Evolutionary conservation across 306 rosid species (phyloP).

Genomic region (Quercus bicolor): DNA sequence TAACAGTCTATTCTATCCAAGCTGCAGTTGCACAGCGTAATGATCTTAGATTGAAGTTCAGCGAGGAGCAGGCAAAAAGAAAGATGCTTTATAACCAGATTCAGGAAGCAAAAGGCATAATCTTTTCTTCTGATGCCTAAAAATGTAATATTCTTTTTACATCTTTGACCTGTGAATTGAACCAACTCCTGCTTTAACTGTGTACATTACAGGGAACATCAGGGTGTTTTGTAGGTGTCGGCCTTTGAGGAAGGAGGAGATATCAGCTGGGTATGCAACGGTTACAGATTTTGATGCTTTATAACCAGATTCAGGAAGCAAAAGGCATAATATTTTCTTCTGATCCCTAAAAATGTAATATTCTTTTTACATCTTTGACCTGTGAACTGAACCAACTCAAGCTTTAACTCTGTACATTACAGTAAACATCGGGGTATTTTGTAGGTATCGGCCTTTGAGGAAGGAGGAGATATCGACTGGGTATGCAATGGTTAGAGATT

Average conservation of each 20-base stretch:
- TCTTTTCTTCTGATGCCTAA: not conserved
- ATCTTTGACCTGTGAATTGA: not conserved
- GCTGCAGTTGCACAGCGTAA: conserved; percentile 11
- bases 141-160: not conserved
- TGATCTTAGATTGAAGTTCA: conserved; percentile 20
- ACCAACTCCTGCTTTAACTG: not conserved
- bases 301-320: conserved; percentile 26
- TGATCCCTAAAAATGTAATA: too few species aligned
- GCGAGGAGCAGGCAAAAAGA: conserved; percentile 23
- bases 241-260: conserved; percentile 43
- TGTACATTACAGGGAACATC: conserved; percentile 49
- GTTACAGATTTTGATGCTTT: conserved; percentile 17
- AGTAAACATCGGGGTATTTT: conserved; percentile 69
- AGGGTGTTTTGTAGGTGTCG: conserved; percentile 58
- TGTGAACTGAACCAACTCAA: not conserved
- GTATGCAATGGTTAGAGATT: conserved; percentile 12
- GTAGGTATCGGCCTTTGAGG: conserved; percentile 52
- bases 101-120: conserved; percentile 29
- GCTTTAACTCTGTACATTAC: conserved; percentile 2
- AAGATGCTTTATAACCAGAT: conserved; percentile 22
- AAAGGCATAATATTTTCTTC: conserved; percentile 12
- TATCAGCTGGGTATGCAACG: conserved; percentile 1
- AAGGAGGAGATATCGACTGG: conserved; percentile 22
- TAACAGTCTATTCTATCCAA: not conserved
- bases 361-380: not conserved